These are phyloP conservation scores for Alternaria conjuncta DNA, from an alignment of 2,329 filamentous ascomycete genomes.

Conservation along the genomic window DNA sequence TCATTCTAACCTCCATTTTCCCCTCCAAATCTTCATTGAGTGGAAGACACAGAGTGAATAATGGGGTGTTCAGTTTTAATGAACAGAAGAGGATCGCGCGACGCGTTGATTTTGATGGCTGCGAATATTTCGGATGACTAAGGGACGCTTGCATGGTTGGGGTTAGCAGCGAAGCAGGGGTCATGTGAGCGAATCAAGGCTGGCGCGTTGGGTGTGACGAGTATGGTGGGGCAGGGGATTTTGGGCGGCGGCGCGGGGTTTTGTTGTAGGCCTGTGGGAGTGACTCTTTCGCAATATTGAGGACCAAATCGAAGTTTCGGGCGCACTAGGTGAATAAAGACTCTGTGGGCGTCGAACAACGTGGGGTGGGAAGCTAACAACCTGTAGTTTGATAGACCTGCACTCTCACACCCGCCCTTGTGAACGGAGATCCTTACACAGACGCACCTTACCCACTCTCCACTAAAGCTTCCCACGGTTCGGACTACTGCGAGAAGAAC, in stretches of 20 bases:
- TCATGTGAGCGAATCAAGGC: constrained; percentile 21
- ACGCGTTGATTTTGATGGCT: constrained; percentile 14
- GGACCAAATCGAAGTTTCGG: background rate
- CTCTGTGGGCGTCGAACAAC: background rate
- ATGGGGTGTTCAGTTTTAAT: constrained; percentile 54
- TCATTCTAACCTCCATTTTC: constrained; percentile 69
- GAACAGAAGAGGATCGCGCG: constrained; percentile 29
- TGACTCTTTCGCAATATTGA: constrained; percentile 20
- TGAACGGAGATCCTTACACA: constrained; percentile 3
- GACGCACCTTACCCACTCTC: constrained; percentile 9
- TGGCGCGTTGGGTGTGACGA: constrained; percentile 23
- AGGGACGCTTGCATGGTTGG: constrained; percentile 18
- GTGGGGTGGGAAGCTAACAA: constrained; percentile 9
- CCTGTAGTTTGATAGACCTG: constrained; percentile 13
- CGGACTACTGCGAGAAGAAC: background rate
- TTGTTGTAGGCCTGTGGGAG: constrained; percentile 10
- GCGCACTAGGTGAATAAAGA: constrained; percentile 3
- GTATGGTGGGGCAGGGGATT: constrained; percentile 24
- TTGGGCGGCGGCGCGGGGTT: constrained; percentile 17
- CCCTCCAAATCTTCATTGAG: constrained; percentile 68
- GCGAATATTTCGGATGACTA: constrained; percentile 35
- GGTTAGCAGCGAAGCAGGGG: background rate
- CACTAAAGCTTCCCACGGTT: background rate
- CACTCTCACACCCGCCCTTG: constrained; percentile 13
- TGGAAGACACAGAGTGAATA: constrained; percentile 72